These are phyloP conservation scores for Monosporozyma aerobia DNA, from an alignment of 805 yeast species.

Conservation along the genomic window DNA sequence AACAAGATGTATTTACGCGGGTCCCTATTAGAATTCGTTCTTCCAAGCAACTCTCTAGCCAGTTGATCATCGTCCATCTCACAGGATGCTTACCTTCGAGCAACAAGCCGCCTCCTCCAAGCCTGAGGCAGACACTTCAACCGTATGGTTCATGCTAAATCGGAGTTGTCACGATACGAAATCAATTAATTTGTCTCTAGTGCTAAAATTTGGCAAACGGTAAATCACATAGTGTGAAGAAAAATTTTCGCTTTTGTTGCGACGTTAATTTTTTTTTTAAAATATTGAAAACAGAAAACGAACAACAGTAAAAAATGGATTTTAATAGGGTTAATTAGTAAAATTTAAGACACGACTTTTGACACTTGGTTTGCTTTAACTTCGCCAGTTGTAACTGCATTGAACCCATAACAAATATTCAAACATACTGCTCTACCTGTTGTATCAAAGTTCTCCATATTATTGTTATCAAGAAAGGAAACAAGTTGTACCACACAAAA, in stretches of 20 bases:
- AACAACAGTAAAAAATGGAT: neutral
- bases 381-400: neutral
- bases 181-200: neutral
- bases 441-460: neutral
- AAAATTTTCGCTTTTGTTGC: constrained; percentile 1
- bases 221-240: neutral
- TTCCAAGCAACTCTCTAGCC: constrained; percentile 23
- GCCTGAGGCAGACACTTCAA: neutral
- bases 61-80: constrained; percentile 3
- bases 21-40: constrained; percentile 19
- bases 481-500: neutral
- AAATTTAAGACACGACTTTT: neutral
- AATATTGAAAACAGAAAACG: neutral
- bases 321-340: neutral
- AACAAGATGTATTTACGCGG: constrained; percentile 21
- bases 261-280: neutral
- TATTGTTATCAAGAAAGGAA: neutral
- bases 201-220: neutral
- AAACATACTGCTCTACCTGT: neutral
- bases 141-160: neutral
- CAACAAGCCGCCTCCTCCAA: no score
- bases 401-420: neutral
- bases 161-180: neutral
- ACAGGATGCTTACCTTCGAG: no score
- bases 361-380: neutral